Evolutionary conservation across 2,329 filamentous ascomycete species (phyloP), one percentile per base, ranked within the genome.

Genomic region (Beauveria varroae): DNA sequence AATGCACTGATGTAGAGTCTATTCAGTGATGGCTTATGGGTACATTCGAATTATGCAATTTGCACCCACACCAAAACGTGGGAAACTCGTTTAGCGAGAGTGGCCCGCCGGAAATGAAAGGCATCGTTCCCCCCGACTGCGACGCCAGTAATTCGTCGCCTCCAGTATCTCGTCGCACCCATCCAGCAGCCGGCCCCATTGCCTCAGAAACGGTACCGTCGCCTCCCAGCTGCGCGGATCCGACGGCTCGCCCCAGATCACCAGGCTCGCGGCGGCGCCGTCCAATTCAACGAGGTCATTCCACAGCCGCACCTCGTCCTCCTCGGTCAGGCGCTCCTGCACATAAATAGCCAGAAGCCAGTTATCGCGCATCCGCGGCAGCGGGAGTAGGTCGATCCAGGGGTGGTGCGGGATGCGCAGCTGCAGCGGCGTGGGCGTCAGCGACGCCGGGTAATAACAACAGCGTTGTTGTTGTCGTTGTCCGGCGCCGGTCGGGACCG

Each of bases 231-330:
- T 76, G 0, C 63, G 62, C 3, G 72, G 62, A 59, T 81, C 73
- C 72, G 73, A 79, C 1, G 79, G 73, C 7, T 79, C 75, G 1
- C 78, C 77, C 80, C 79, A 82, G 3, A 81, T 74, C 12, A 81
- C 51, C 16, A 54, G n/a, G 6, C 51, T 30, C 5, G 28, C 51
- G 28, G 28, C 18, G n/a, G 7, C 41, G 43, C 43, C 43, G 10
- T 20, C 43, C 43, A 20, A 46, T 5, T 46, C 43, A 20, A 46
- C 43, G n/a, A 46, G 20, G 44, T 46, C 44, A 2, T 46, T 12
- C 41, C 44, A 46, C 20, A 46, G 44, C 20, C n/a, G 44, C 44
- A 46, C 44, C 44, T 46, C 44, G 20, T 46, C 44, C 20, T 46
- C 44, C 44, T 46, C 44, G 44, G 44, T 22, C n/a, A 46, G 44